Conservation (phyloP, 2,329 filamentous ascomycete genomes). For the Trichoderma sp. region DNA sequence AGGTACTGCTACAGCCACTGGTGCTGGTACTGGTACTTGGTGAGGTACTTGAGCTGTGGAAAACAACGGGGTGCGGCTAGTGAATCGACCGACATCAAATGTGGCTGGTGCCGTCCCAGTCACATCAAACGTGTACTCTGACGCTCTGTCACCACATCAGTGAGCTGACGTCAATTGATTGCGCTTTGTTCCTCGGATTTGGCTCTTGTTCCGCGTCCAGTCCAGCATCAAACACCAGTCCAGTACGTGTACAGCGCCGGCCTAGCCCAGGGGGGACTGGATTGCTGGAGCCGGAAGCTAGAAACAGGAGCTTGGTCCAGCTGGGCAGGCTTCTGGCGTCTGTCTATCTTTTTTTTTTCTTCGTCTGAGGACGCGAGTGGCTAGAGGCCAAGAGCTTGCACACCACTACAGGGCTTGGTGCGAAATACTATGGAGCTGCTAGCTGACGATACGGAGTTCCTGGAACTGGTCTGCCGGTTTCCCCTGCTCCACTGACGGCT, state of each 20-base stretch:
- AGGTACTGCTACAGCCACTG: not conserved
- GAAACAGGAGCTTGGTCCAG: not conserved
- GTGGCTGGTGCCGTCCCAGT: slow-evolving; percentile 15
- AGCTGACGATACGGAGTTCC: slow-evolving; percentile 13
- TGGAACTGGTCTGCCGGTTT: slow-evolving; percentile 6
- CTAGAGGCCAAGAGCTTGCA: not conserved
- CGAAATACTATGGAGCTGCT: slow-evolving; percentile 5
- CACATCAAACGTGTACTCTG: slow-evolving; percentile 8
- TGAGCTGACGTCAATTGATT: slow-evolving; percentile 18
- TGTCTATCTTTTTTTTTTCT: not conserved
- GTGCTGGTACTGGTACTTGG: not conserved
- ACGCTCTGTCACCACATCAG: not conserved
- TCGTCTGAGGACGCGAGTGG: slow-evolving; percentile 1
- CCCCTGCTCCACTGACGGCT: slow-evolving; percentile 12
- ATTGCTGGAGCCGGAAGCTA: not conserved
- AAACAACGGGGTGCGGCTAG: slow-evolving; percentile 10
- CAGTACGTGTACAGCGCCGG: not conserved
- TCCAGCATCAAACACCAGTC: not conserved
- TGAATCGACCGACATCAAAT: not conserved
- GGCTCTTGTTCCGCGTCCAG: not conserved
- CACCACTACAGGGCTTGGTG: slow-evolving; percentile 13
- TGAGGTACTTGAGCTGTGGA: not conserved
- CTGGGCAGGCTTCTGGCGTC: not conserved
- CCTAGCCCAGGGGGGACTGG: not conserved
- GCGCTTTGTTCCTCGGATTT: not conserved